Evolutionary conservation across 1,284 basidiomycete genomes (phyloP), one percentile per base, ranked within the genome.

Genomic region (Coniophora puteana): DNA sequence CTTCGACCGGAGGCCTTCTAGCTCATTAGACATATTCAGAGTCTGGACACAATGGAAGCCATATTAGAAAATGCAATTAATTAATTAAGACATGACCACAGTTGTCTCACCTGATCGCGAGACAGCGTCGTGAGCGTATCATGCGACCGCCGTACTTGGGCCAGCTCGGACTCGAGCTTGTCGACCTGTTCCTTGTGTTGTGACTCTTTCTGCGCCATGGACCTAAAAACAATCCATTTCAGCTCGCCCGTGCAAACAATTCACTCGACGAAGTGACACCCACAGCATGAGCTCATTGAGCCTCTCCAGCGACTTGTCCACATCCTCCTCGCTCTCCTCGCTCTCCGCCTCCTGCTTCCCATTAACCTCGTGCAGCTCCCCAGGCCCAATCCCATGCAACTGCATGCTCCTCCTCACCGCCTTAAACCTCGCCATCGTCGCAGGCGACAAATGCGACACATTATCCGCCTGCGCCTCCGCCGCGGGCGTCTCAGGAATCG

Each of bases 141-240:
- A 43, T 89, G 75, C 57, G 91, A 85, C 30, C 84, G 74, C 40
- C 78, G 78, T 21, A 89, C 72, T 48, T 80, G 75, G n/a, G 50
- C 57, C 8, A 94, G 69, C 54, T 93, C 77, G 11, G 66, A 59
- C 24, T 79, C 78, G 44, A 95, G 70, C n/a, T 66, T 66, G 34
- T 89, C 80, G 12, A 93, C 81, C 20, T 72, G 57, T 54, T 93
- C 89, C 17, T 79, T 78, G 61, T 95, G 91, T 36, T 78, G 70
- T 2, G 88, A 87, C 62, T 96, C 92, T 60, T 95, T 95, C 67
- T 91, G 86, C 3, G 92, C 92, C 93, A 96, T 95, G 1, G 93
- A 89, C 45, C 90, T 91, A 43, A 38, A n/a, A n/a, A 41, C 26
- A 37, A 35, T 21, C 29, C 18, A 28, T 29, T 30, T 47, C 23